A percentile compares a stretch with the other conserved stretches of the same genome.
Conservation (phyloP, 176 grass and related monocot species). For the Miscanthus lutarioriparius region DNA sequence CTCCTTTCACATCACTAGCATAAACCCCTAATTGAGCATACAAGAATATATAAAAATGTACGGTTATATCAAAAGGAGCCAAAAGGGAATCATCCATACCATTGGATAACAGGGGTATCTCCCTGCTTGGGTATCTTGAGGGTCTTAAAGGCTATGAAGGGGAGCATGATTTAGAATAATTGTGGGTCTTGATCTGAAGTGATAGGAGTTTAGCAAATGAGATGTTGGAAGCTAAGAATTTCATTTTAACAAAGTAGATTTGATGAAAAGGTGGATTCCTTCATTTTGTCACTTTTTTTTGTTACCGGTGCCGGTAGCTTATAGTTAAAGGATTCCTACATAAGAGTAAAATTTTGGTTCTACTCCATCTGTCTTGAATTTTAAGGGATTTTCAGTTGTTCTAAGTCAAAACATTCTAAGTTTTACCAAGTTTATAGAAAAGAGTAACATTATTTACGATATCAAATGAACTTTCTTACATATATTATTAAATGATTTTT, state of each 20-base stretch:
- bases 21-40: conserved; percentile 38
- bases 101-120: conserved; percentile 51
- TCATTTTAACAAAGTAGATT: conserved; percentile 33
- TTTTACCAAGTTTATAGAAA: neutral
- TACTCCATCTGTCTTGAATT: neutral
- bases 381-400: neutral
- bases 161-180: conserved; percentile 42
- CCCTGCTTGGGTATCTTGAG: conserved; percentile 40
- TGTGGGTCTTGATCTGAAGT: conserved; percentile 16
- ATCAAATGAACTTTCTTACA: neutral
- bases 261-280: neutral
- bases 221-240: conserved; percentile 29
- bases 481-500: neutral
- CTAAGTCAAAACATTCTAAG: neutral
- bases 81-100: conserved; percentile 45
- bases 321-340: neutral
- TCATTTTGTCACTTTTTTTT: neutral
- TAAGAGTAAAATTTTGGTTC: neutral
- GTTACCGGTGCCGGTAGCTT: neutral
- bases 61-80: conserved; percentile 45
- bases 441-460: neutral
- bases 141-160: conserved; percentile 47
- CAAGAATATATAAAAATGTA: conserved; percentile 33
- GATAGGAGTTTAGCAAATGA: conserved; percentile 28
- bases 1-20: conserved; percentile 49